Evolutionary conservation across 2,329 filamentous ascomycete species (phyloP).

Genomic region (Claviceps pazoutovae): DNA sequence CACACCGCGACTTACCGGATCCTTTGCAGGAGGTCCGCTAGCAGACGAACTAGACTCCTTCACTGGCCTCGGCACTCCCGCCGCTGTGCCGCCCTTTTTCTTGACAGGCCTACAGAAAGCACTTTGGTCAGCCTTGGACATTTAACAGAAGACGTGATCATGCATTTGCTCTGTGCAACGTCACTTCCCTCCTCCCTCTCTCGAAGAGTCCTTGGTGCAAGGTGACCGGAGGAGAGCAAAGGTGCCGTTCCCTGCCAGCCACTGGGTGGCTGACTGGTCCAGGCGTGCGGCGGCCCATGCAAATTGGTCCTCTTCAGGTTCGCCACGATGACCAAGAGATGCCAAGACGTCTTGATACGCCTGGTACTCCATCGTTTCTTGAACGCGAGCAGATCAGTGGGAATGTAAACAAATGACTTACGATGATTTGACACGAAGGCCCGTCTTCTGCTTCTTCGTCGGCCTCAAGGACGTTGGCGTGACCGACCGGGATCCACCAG

Average conservation of each 20-base stretch:
- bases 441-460: conserved; percentile 45
- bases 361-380: no score
- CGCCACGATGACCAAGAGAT: no score
- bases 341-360: no score
- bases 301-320: no score
- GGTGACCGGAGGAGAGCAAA: not conserved
- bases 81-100: conserved; percentile 55
- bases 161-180: not conserved
- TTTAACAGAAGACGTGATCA: not conserved
- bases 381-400: not conserved
- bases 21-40: conserved; percentile 37
- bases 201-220: not conserved
- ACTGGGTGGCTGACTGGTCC: not conserved
- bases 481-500: conserved; percentile 42
- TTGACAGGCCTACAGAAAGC: conserved; percentile 47
- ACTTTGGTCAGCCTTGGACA: not conserved
- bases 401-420: conserved; percentile 28
- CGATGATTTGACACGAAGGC: conserved; percentile 55
- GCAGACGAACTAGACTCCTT: conserved; percentile 49
- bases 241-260: not conserved
- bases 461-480: conserved; percentile 43
- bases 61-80: conserved; percentile 51
- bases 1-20: conserved; percentile 33
- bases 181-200: not conserved
- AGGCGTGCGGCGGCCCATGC: not conserved